Evolutionary conservation across 495 filamentous ascomycete genomes (phyloP).

Genomic region (Daldinia concentrica): DNA sequence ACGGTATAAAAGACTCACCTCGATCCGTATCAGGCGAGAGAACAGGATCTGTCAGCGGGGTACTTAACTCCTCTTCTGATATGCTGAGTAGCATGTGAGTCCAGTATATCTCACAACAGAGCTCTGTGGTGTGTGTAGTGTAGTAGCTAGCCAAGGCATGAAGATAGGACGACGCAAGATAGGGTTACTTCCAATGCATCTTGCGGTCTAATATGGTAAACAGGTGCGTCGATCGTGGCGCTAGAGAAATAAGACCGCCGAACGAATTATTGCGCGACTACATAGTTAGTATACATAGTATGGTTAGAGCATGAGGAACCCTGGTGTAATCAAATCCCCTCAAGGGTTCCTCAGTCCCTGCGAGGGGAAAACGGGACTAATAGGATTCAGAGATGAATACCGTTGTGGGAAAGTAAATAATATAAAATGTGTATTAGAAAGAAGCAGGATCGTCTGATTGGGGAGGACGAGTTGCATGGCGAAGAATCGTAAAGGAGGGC

Average conservation of each 20-base stretch:
- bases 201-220: constrained; percentile 24
- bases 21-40: constrained; percentile 25
- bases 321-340: constrained; percentile 7
- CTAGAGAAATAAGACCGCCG: constrained; percentile 22
- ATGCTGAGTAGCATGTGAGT: constrained; percentile 26
- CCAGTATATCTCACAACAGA: constrained; percentile 13
- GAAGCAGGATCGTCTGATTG: constrained; percentile 30
- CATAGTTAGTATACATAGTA: not conserved
- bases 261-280: constrained; percentile 19
- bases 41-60: constrained; percentile 12
- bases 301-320: not conserved
- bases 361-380: constrained; percentile 10
- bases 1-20: constrained; percentile 21
- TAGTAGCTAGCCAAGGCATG: constrained; percentile 10
- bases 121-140: constrained; percentile 1
- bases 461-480: constrained; percentile 27
- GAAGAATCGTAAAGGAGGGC: constrained; percentile 40
- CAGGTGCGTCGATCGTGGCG: constrained; percentile 22
- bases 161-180: constrained; percentile 32
- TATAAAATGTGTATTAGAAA: constrained; percentile 13
- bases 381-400: constrained; percentile 6
- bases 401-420: constrained; percentile 7
- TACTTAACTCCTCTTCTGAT: not conserved
- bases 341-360: not conserved
- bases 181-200: constrained; percentile 36